phyloP scores from a whole-genome alignment of 371 early-diverging fungal genomes.

The Mortierella polycephala region DNA sequence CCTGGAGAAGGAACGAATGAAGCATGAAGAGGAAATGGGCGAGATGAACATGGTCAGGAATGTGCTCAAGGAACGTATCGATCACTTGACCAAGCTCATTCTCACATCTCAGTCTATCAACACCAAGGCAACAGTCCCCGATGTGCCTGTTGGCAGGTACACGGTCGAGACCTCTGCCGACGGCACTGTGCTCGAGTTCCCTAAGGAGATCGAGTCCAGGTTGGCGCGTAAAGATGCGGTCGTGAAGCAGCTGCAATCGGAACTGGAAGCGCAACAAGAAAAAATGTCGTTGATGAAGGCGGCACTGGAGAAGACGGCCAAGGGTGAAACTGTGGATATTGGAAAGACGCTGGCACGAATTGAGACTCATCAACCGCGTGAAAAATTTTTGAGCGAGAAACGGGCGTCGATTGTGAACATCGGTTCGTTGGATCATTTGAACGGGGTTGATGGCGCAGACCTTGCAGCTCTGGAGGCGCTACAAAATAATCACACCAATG shows the following conservation, averaged over 20 bases:
- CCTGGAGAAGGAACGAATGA: conserved; percentile 54
- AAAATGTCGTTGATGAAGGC: conserved; percentile 36
- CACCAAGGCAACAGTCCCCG: conserved; percentile 14
- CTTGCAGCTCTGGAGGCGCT: conserved; percentile 15
- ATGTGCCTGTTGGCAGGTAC: conserved; percentile 15
- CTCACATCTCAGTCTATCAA: conserved; percentile 72
- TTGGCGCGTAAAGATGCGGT: conserved; percentile 50
- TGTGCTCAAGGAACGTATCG: conserved; percentile 83
- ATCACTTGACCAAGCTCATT: conserved; percentile 85
- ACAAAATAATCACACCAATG: conserved; percentile 2
- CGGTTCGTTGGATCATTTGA: conserved; percentile 16
- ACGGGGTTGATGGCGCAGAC: conserved; percentile 16
- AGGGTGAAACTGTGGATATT: conserved; percentile 29
- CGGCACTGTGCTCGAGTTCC: conserved; percentile 46
- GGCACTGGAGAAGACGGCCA: conserved; percentile 34
- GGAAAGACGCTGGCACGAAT: conserved; percentile 14
- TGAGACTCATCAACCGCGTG: conserved; percentile 20
- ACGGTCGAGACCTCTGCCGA: conserved; percentile 48
- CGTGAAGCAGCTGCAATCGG: conserved; percentile 37
- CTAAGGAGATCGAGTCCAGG: conserved; percentile 48
- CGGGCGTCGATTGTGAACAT: conserved; percentile 42
- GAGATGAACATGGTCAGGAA: conserved; percentile 78
- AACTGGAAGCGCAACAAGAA: conserved; percentile 43
- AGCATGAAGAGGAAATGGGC: conserved; percentile 81
- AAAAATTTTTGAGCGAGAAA: conserved; percentile 41